Evolutionary conservation across 306 rosid species (phyloP).

Genomic region (Crotalaria pallida): DNA sequence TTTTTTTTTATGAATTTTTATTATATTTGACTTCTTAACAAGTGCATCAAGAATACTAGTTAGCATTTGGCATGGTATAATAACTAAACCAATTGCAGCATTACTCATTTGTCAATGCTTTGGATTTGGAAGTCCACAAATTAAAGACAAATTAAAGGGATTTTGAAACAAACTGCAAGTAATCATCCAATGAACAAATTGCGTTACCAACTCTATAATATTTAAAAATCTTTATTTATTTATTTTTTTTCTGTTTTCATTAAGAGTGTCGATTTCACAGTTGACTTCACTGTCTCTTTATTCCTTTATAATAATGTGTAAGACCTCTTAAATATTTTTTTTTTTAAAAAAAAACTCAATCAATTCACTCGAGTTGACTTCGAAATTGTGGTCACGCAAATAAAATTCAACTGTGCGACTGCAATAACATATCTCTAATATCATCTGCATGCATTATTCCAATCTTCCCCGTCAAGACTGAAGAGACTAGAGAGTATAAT

Average conservation of each 20-base stretch:
- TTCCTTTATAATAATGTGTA: background rate
- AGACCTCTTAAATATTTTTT: background rate
- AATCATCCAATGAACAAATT: too few relatives aligned
- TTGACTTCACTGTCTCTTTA: constrained; percentile 6
- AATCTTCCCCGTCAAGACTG: constrained; percentile 26
- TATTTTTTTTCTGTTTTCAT: background rate
- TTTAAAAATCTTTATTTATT: too few relatives aligned
- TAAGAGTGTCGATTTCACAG: background rate
- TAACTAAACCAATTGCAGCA: too few relatives aligned
- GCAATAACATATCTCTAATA: background rate
- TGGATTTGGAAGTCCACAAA: background rate
- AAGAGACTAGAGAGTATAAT: too few relatives aligned
- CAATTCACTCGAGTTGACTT: constrained; percentile 19
- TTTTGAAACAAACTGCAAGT: background rate
- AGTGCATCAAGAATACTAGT: too few relatives aligned
- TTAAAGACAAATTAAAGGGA: background rate
- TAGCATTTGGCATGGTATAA: too few relatives aligned
- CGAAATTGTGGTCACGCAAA: constrained; percentile 29
- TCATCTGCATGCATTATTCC: constrained; percentile 35
- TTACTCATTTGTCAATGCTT: background rate
- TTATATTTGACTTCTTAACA: too few relatives aligned
- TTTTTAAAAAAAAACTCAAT: background rate
- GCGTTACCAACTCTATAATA: too few relatives aligned
- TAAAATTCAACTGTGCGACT: background rate
- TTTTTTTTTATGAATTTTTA: too few relatives aligned